Evolutionary conservation across 306 rosid species (phyloP).

Genomic region (Hippophae gyantsensis): DNA sequence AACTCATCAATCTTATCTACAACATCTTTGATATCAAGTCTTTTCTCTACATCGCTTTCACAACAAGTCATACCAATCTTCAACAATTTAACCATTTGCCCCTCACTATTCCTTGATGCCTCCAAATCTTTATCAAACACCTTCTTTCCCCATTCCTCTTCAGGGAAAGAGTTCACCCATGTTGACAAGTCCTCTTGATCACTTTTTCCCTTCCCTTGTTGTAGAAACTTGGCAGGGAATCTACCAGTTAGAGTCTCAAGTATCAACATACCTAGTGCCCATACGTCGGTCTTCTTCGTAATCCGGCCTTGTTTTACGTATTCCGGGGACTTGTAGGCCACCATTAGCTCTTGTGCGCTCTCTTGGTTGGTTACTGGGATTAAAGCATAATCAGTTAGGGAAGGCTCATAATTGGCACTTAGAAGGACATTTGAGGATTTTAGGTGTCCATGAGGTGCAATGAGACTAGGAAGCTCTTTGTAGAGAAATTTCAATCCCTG

Average conservation of each 20-base stretch:
- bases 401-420: constrained; percentile 43
- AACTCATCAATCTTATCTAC: constrained; percentile 51
- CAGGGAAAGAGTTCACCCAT: constrained; percentile 50
- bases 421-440: constrained; percentile 83
- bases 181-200: constrained; percentile 43
- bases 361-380: constrained; percentile 75
- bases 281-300: constrained; percentile 78
- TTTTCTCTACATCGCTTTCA: constrained; percentile 57
- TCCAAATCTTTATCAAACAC: constrained; percentile 60
- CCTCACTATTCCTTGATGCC: constrained; percentile 23
- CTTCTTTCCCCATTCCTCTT: constrained; percentile 38
- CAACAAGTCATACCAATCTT: constrained; percentile 58
- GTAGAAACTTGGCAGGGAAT: constrained; percentile 43
- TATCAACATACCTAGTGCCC: constrained; percentile 73
- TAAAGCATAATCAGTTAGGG: constrained; percentile 66
- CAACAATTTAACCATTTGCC: constrained; percentile 58
- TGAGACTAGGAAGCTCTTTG: constrained; percentile 61
- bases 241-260: constrained; percentile 65
- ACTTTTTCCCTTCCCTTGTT: constrained; percentile 39
- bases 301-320: constrained; percentile 47
- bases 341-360: constrained; percentile 57
- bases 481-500: constrained; percentile 59
- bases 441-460: constrained; percentile 76
- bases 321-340: constrained; percentile 72
- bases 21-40: constrained; percentile 58